phyloP scores from a whole-genome alignment of 768 basidiomycete genomes.

The Pleurotus tuber-regium region DNA sequence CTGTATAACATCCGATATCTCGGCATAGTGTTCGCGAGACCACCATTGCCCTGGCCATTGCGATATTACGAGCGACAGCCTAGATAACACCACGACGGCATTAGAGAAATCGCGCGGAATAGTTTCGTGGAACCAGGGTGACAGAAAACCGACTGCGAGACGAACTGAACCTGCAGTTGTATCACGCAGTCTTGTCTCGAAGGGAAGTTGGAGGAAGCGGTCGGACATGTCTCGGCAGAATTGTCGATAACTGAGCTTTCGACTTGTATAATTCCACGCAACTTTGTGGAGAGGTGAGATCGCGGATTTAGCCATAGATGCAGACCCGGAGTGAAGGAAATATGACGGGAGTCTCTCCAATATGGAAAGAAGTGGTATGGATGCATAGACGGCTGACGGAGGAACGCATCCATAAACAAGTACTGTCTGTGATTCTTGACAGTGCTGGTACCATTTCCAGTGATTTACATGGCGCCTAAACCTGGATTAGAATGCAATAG shows the following conservation, averaged over 20 bases:
- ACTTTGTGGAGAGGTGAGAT: slow-evolving; percentile 31
- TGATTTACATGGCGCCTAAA: slow-evolving; percentile 58
- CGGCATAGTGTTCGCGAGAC: slow-evolving; percentile 55
- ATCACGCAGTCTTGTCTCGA: slow-evolving; percentile 59
- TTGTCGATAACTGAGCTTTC: slow-evolving; percentile 60
- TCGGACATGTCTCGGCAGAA: slow-evolving; percentile 73
- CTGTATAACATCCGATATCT: slow-evolving; percentile 57
- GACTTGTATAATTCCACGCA: slow-evolving; percentile 55
- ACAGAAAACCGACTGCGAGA: slow-evolving; percentile 63
- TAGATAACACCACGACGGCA: slow-evolving; percentile 33
- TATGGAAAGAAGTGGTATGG: slow-evolving; percentile 64
- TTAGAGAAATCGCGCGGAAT: slow-evolving; percentile 34
- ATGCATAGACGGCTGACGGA: slow-evolving; percentile 60
- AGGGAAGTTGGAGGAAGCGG: slow-evolving; percentile 52
- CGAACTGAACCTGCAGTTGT: slow-evolving; percentile 67
- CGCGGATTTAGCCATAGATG: slow-evolving; percentile 21
- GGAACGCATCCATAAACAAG: slow-evolving; percentile 72
- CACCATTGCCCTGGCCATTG: slow-evolving; percentile 72
- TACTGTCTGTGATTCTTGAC: slow-evolving; percentile 73
- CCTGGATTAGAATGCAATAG: neutral
- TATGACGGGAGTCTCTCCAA: slow-evolving; percentile 72
- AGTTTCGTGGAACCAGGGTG: slow-evolving; percentile 64
- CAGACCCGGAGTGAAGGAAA: slow-evolving; percentile 39
- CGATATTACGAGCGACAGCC: slow-evolving; percentile 48
- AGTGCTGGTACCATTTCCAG: slow-evolving; percentile 77